Conservation (phyloP, 2,329 filamentous ascomycete genomes). For the Hymenoscyphus occultus region DNA sequence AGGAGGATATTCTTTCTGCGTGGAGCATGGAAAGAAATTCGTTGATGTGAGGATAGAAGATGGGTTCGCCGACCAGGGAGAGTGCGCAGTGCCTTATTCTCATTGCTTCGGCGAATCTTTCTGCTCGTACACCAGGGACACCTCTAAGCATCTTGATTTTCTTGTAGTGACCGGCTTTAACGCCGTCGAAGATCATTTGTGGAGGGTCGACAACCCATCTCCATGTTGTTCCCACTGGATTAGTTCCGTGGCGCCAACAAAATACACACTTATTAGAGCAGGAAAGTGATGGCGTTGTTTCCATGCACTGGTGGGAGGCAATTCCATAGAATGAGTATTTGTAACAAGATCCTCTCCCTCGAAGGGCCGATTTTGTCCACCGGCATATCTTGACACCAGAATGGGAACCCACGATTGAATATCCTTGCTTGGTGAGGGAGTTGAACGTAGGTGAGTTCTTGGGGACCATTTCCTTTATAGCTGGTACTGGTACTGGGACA, state of each 20-base stretch:
- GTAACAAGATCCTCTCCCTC: slow-evolving; percentile 92
- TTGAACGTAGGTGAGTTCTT: slow-evolving; percentile 84
- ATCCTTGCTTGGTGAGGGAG: slow-evolving; percentile 92
- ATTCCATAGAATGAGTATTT: slow-evolving; percentile 98
- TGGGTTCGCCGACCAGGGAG: slow-evolving; percentile 92
- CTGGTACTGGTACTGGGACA: slow-evolving; percentile 40
- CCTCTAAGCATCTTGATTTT: slow-evolving; percentile 98
- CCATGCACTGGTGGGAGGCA: slow-evolving; percentile 95
- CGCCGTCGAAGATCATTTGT: slow-evolving; percentile 83
- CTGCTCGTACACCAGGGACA: slow-evolving; percentile 86
- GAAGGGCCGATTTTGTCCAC: slow-evolving; percentile 96
- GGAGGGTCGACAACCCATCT: slow-evolving; percentile 93
- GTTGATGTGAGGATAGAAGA: slow-evolving; percentile 98
- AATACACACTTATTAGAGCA: slow-evolving; percentile 99
- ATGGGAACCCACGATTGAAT: slow-evolving; percentile 91
- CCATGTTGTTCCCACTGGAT: slow-evolving; percentile 95
- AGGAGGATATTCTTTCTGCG: slow-evolving; percentile 81
- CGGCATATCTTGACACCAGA: slow-evolving; percentile 97
- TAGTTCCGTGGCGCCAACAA: slow-evolving; percentile 97
- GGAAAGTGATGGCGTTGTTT: slow-evolving; percentile 90
- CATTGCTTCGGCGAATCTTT: slow-evolving; percentile 91
- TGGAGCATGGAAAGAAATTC: slow-evolving; percentile 84
- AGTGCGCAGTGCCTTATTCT: slow-evolving; percentile 90
- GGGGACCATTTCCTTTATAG: slow-evolving; percentile 89
- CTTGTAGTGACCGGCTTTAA: slow-evolving; percentile 89